Base-by-base conservation (phyloP, 352 stramenopile genomes). In the Halophytophthora polymorphica region DNA sequence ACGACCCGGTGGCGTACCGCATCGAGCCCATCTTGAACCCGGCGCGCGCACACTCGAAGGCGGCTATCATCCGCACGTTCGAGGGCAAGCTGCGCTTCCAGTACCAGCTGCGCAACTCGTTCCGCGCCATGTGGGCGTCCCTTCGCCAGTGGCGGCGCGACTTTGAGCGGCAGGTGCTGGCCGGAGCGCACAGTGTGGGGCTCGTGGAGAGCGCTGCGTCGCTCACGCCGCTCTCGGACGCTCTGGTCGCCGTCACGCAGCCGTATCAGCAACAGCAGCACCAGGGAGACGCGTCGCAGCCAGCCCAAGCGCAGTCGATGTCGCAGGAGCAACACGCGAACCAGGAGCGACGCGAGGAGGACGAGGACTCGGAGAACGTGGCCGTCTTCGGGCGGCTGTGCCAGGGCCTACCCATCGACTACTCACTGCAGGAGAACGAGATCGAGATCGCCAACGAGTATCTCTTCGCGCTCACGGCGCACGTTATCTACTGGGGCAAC, bases 401-500 rank as follows among this genome's bases (percentile, higher is more conserved):
- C 14, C 74, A 92, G 51, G 82, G 82, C 3, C 56, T 73, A 2
- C 82, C 82, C 3, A 87, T 92, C 50, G 82, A 92, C 50, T 96
- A 93, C 58, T 94, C 90, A 63, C 77, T 97, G 1, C 90, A 97
- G 59, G 90, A 97, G 58, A 96, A 94, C 56, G 90, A 97, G 64
- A 95, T 97, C 41, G 90, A 97, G 68, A 96, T 86, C 53, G 86
- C 90, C 10, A 97, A 97, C 65, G 88, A 97, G 65, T 97, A 97
- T 61, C 69, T 97, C 36, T 95, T 96, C 28, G 90, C 90, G 29
- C 68, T 97, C 44, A 94, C 83, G 23, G 88, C 90, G 25, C 90
- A 97, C 67, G 88, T 92, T 45, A 95, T 93, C 42, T 97, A 97
- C 61, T 97, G 90, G 90, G 64, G 66, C 22, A 93, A 96, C 50